These are phyloP conservation scores for Penicillium sp. DNA, from an alignment of 2,329 filamentous ascomycete genomes.

Conservation along the genomic window DNA sequence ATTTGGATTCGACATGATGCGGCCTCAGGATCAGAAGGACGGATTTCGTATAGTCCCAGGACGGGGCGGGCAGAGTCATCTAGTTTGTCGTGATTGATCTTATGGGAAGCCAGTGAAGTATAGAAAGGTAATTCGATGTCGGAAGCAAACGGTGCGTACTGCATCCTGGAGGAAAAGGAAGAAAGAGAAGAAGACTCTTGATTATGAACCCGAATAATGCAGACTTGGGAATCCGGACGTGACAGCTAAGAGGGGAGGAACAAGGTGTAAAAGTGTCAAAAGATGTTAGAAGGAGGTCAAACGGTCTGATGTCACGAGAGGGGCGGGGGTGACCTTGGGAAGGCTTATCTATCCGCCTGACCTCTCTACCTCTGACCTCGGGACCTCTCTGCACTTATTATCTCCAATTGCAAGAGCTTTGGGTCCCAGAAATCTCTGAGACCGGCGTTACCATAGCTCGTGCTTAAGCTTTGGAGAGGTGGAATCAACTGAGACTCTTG, in stretches of 20 bases:
- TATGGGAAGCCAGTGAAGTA: conserved; percentile 82
- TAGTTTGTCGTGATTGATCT: conserved; percentile 96
- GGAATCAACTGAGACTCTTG: too few species aligned
- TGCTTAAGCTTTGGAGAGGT: too few species aligned
- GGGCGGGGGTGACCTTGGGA: neutral
- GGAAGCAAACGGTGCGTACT: conserved; percentile 86
- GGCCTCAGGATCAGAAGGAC: conserved; percentile 65
- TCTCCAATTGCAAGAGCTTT: too few species aligned
- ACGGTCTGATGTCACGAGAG: neutral
- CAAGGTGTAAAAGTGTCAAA: neutral
- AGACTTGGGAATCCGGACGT: neutral
- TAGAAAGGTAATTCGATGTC: conserved; percentile 97
- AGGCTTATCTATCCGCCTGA: neutral
- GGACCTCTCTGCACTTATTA: too few species aligned
- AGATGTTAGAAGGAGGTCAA: neutral
- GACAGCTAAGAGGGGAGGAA: neutral
- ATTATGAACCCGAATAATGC: neutral
- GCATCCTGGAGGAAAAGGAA: conserved; percentile 42
- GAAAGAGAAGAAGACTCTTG: neutral
- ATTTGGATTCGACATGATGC: conserved; percentile 87
- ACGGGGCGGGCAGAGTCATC: conserved; percentile 87
- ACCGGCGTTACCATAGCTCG: too few species aligned
- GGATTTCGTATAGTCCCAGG: conserved; percentile 84
- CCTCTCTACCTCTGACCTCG: too few species aligned
- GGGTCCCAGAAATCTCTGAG: too few species aligned